Conservation (phyloP, 1,284 basidiomycete species). For the Cutaneotrichosporon mucoides region DNA sequence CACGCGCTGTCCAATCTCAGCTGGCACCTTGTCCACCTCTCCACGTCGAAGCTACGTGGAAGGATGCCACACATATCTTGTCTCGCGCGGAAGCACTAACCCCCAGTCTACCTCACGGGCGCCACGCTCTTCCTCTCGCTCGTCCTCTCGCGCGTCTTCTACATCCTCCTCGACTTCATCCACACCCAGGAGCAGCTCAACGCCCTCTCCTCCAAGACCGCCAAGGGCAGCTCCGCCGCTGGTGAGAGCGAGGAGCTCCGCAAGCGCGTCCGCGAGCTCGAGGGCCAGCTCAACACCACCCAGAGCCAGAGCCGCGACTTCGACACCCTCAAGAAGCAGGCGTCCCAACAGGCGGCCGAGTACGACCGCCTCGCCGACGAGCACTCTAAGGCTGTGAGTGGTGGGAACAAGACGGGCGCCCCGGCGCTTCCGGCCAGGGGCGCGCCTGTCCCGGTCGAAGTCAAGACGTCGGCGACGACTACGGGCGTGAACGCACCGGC, state of each 20-base stretch:
- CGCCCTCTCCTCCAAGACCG: conserved; percentile 66
- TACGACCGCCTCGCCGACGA: conserved; percentile 75
- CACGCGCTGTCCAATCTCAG: no score
- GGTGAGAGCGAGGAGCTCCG: conserved; percentile 54
- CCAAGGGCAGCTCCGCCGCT: conserved; percentile 45
- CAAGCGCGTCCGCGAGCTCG: conserved; percentile 63
- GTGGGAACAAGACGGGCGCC: neutral
- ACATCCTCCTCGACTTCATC: conserved; percentile 85
- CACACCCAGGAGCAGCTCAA: conserved; percentile 82
- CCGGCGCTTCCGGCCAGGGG: no score
- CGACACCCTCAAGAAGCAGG: conserved; percentile 77
- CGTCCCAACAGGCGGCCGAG: conserved; percentile 67
- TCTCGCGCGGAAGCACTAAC: no score
- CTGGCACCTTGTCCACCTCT: no score
- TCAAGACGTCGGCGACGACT: neutral
- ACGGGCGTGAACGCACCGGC: neutral
- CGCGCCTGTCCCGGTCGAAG: neutral
- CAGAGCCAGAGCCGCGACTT: conserved; percentile 59
- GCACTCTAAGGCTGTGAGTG: conserved; percentile 59
- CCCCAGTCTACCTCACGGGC: conserved; percentile 77
- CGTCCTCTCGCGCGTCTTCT: conserved; percentile 86
- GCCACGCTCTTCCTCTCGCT: conserved; percentile 91
- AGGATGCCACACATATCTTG: no score
- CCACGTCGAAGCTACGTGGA: no score
- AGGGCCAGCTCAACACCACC: conserved; percentile 56